Conservation (phyloP, 2,329 filamentous ascomycete species). For the Cladophialophora chaetospira region DNA sequence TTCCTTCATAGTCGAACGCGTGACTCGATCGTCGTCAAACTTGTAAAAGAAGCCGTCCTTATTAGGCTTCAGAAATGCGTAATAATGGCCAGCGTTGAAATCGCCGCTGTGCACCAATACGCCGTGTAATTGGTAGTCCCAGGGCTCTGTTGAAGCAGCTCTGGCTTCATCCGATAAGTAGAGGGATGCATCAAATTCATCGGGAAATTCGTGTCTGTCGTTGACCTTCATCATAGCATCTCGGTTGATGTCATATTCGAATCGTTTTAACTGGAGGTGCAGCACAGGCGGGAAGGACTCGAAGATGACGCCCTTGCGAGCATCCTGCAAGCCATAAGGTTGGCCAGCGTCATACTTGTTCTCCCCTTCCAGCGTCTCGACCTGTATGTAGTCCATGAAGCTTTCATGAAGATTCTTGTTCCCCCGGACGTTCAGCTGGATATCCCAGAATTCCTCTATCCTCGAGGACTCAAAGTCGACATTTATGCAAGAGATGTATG, state of each 20-base stretch:
- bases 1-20: constrained; percentile 86
- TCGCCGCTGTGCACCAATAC: constrained; percentile 96
- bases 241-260: constrained; percentile 94
- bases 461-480: constrained; percentile 96
- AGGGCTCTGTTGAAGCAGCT: constrained; percentile 84
- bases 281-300: constrained; percentile 91
- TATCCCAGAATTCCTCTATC: constrained; percentile 97
- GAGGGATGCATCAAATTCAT: constrained; percentile 66
- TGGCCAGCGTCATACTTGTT: constrained; percentile 97
- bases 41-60: constrained; percentile 95
- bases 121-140: constrained; percentile 89
- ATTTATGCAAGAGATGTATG: constrained; percentile 97
- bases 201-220: constrained; percentile 52
- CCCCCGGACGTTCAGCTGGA: constrained; percentile 93
- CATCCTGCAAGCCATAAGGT: constrained; percentile 89
- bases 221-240: constrained; percentile 98
- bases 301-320: constrained; percentile 97
- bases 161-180: constrained; percentile 73
- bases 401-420: constrained; percentile 93
- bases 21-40: constrained; percentile 96
- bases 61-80: constrained; percentile 90
- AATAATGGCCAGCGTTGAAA: constrained; percentile 96
- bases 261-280: constrained; percentile 93
- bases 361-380: constrained; percentile 95
- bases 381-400: constrained; percentile 93